A percentile compares a stretch with the other conserved stretches of the same genome.
These are phyloP conservation scores for Phylloporus arenicola DNA, from an alignment of 768 basidiomycete species.

Conservation along the genomic window DNA sequence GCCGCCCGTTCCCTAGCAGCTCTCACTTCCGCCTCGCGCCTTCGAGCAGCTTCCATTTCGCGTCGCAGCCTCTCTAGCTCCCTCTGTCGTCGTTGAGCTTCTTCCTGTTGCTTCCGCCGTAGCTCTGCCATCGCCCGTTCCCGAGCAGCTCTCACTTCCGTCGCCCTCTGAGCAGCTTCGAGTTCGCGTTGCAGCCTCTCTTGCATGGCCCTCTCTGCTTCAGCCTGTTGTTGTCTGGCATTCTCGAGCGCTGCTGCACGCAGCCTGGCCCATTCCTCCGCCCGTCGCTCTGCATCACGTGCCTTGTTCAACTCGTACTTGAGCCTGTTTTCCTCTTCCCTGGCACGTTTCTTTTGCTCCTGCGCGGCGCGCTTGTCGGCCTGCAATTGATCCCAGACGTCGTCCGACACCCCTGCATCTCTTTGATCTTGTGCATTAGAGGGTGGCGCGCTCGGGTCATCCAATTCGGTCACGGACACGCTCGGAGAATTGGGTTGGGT, in stretches of 20 bases:
- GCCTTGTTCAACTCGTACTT: constrained; percentile 16
- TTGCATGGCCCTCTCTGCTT: constrained; percentile 15
- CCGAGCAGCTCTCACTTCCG: constrained; percentile 22
- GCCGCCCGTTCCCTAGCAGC: constrained; percentile 22
- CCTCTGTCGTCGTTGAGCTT: constrained; percentile 9
- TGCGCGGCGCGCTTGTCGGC: constrained; percentile 28
- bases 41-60: constrained; percentile 24
- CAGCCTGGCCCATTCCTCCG: constrained; percentile 21
- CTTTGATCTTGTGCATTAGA: constrained; percentile 19
- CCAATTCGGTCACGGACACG: not conserved
- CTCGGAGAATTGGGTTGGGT: not conserved
- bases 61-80: constrained; percentile 25
- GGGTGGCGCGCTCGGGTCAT: not conserved
- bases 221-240: constrained; percentile 12
- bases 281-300: constrained; percentile 15
- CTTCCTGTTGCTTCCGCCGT: constrained; percentile 20
- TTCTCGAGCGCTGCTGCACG: constrained; percentile 17
- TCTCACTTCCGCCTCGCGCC: constrained; percentile 23
- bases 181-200: constrained; percentile 22
- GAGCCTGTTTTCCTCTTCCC: constrained; percentile 14
- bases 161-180: constrained; percentile 24
- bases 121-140: constrained; percentile 24
- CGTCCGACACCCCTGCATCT: constrained; percentile 50
- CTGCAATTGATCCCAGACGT: constrained; percentile 47
- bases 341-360: constrained; percentile 13